Evolutionary conservation across 495 filamentous ascomycete genomes (phyloP), one percentile per base, ranked within the genome.

Genomic region (Xylaria acuta): DNA sequence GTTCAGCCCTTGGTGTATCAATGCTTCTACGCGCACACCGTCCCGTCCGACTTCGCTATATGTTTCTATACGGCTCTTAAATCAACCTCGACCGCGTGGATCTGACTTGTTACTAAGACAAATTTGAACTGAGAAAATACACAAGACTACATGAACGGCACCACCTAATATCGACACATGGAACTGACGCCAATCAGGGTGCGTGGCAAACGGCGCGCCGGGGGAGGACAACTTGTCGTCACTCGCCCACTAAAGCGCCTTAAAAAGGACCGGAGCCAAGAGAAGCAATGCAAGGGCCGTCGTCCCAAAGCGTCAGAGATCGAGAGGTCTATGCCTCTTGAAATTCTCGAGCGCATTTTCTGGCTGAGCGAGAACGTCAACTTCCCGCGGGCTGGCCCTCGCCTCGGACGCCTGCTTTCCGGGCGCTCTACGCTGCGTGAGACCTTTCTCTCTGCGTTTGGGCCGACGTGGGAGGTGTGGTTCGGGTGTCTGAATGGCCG

Each of bases 321-420:
- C 6, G 82, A 84, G 75, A 73, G 63, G 58, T 62, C 54, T 38
- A 70, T 85, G 14, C 84, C 84, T 1, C 59, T 78, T 38, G 84
- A 85, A 69, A 75, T 85, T 22, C 77, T 85, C n/a, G 82, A 84
- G 74, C 75, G 49, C 3, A 84, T 85, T 68, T 78, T 83, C 25
- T 72, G 76, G 74, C 56, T 80, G 34, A 84, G 81, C 16, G 75
- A 75, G 66, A 84, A 86, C 58, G 25, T 79, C 64, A 79, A 82
- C 68, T 74, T 86, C 8, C 72, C 83, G 1, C 77, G 75, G 25
- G 76, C 77, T 51, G 82, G 80, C 64, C 79, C 70, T 32, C 76
- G 75, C 49, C 72, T 86, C 32, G 82, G 83, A 22, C 67, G 72
- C 4, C 32, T 79, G 2, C 73, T 86, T 32, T 84, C 83, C 3